Percentiles rank a stretch among this genome's conserved stretches.
phyloP scores from a whole-genome alignment of 306 rosid genomes.

The Pyrus bretschneideri region DNA sequence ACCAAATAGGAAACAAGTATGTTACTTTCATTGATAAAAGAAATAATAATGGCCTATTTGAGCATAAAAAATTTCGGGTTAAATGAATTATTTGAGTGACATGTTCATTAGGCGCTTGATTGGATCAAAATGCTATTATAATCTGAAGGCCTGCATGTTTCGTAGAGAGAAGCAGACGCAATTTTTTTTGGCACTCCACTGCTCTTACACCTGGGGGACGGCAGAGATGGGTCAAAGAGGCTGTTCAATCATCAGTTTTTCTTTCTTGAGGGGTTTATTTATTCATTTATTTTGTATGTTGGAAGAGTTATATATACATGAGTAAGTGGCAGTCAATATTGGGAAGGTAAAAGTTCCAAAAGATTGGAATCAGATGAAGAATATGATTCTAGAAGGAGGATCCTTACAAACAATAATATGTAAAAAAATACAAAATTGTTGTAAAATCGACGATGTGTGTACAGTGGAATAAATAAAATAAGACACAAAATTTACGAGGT shows the following conservation, averaged over 20 bases:
- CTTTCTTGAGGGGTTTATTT: background rate
- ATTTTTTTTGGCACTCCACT: background rate
- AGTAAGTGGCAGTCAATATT: background rate
- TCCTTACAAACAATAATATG: background rate
- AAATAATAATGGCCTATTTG: background rate
- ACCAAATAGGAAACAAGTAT: background rate
- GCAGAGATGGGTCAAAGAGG: background rate
- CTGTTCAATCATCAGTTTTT: background rate
- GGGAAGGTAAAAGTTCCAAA: background rate
- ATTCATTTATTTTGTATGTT: background rate
- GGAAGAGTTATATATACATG: too few relatives aligned
- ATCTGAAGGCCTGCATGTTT: slow-evolving; percentile 10
- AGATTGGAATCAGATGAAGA: too few relatives aligned
- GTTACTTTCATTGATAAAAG: background rate
- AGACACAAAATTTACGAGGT: too few relatives aligned
- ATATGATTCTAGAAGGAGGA: background rate
- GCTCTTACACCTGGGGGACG: background rate
- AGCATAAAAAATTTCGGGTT: background rate
- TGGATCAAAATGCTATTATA: background rate
- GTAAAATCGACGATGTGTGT: too few relatives aligned
- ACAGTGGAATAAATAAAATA: too few relatives aligned
- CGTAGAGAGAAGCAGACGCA: background rate
- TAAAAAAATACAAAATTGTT: too few relatives aligned
- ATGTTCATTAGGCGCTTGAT: background rate
- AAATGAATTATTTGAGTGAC: background rate